Evolutionary conservation across 352 stramenopile genomes (phyloP).

Genomic region (Globisporangium heterothallicum): DNA sequence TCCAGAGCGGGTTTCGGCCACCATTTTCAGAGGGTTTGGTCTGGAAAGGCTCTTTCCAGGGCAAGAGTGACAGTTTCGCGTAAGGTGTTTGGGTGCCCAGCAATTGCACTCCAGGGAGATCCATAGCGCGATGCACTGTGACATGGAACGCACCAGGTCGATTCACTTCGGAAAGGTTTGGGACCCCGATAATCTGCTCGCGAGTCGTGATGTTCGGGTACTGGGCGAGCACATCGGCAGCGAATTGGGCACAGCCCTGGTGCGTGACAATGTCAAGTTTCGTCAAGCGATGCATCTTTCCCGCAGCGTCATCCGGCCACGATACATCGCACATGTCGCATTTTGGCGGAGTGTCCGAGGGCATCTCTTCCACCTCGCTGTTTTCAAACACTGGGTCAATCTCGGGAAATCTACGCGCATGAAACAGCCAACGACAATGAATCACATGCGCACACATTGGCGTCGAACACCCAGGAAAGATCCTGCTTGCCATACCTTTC

Average conservation of each 20-base stretch:
- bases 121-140: conserved; percentile 65
- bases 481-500: too few species aligned
- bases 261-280: conserved; percentile 57
- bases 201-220: conserved; percentile 54
- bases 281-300: conserved; percentile 51
- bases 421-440: neutral
- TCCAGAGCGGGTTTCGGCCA: conserved; percentile 71
- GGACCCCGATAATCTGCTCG: conserved; percentile 38
- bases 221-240: conserved; percentile 53
- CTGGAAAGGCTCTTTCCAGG: conserved; percentile 82
- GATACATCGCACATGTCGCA: conserved; percentile 84
- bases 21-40: conserved; percentile 73
- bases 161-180: conserved; percentile 53
- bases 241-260: conserved; percentile 71
- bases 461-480: too few species aligned
- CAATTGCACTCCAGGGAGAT: conserved; percentile 58
- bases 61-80: conserved; percentile 65
- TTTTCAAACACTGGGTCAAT: conserved; percentile 71
- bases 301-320: conserved; percentile 60
- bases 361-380: conserved; percentile 47
- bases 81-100: conserved; percentile 68
- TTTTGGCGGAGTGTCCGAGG: conserved; percentile 18
- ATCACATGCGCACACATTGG: neutral
- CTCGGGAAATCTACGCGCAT: conserved; percentile 47
- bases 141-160: conserved; percentile 70